Evolutionary conservation across 2,329 filamentous ascomycete species (phyloP).

Genomic region (Arthrobotrys sinensis): DNA sequence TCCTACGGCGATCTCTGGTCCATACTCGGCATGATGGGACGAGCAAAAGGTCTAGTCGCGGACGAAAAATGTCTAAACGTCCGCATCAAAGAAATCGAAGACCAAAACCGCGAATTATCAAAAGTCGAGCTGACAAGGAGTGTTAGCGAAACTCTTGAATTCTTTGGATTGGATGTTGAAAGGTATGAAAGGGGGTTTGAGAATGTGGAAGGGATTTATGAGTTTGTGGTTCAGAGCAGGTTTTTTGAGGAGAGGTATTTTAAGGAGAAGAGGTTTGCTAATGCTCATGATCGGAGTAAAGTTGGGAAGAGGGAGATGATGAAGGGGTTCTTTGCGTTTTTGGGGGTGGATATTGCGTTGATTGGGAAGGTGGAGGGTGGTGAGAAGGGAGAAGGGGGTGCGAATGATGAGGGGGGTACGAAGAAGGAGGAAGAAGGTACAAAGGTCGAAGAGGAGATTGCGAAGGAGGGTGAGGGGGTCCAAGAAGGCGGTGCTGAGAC

Average conservation of each 20-base stretch:
- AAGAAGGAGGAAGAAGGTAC: background rate
- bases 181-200: conserved; percentile 74
- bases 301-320: conserved; percentile 64
- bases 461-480: background rate
- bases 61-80: conserved; percentile 77
- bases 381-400: conserved; percentile 14
- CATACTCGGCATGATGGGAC: conserved; percentile 76
- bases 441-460: conserved; percentile 1
- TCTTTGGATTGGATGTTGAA: conserved; percentile 74
- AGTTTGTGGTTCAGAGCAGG: conserved; percentile 74
- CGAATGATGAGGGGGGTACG: conserved; percentile 1
- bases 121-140: conserved; percentile 75
- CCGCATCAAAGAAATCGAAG: conserved; percentile 79
- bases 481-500: background rate
- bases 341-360: conserved; percentile 44
- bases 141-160: conserved; percentile 73
- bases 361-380: conserved; percentile 30
- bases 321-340: conserved; percentile 64
- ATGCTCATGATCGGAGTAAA: conserved; percentile 62
- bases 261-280: conserved; percentile 53
- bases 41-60: conserved; percentile 77
- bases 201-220: conserved; percentile 73
- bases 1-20: conserved; percentile 82
- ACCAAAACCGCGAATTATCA: conserved; percentile 72
- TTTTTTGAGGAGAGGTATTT: conserved; percentile 72